Base-by-base conservation (phyloP, 108 stramenopile species). In the Cyclostephanos invisitatus region DNA sequence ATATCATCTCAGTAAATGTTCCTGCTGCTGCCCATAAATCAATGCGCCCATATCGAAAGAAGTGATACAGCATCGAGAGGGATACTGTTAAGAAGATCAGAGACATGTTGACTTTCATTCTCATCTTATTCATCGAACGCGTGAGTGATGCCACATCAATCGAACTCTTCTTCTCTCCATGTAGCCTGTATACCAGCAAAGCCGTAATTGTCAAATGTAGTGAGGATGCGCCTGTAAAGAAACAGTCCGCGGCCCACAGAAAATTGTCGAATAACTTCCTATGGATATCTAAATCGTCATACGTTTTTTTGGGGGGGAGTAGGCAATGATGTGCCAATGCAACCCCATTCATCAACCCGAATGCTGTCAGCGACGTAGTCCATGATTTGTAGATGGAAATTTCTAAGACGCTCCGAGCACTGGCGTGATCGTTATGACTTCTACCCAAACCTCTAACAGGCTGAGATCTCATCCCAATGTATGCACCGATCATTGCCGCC, bases 301-400 rank as follows among this genome's bases (percentile, higher is more conserved):
- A 36, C 0, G n/a, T 5, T 38, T 17, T 11, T 3, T 1, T 1
- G 2, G 53, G 36, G 37, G 67, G 67, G 40, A 55, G 24, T 27
- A 68, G 36, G 28, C 67, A 68, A 35, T 68, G 67, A 57, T 55
- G 67, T 36, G 57, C 20, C 56, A 68, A 55, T 5, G 54, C 67
- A 14, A 40, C 51, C 20, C 46, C 42, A 17, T 68, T 68, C 67
- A 68, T 68, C 7, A 27, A 42, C 22, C 67, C 67, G 44, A 68
- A 68, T 15, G 56, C 40, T 15, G 40, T 58, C 38, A 20, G 51
- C 20, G 67, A 55, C 38, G 40, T 68, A 37, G 56, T 57, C 67
- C 67, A 68, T 15, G 67, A 54, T 0, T 57, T 40, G 10, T 22
- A n/a, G 67, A 68, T 58, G 20, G 28, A 61, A 42, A 20, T 2